Evolutionary conservation across 2,329 filamentous ascomycete species (phyloP), one percentile per base, ranked within the genome.

Genomic region (Penicillium hesseltinei): DNA sequence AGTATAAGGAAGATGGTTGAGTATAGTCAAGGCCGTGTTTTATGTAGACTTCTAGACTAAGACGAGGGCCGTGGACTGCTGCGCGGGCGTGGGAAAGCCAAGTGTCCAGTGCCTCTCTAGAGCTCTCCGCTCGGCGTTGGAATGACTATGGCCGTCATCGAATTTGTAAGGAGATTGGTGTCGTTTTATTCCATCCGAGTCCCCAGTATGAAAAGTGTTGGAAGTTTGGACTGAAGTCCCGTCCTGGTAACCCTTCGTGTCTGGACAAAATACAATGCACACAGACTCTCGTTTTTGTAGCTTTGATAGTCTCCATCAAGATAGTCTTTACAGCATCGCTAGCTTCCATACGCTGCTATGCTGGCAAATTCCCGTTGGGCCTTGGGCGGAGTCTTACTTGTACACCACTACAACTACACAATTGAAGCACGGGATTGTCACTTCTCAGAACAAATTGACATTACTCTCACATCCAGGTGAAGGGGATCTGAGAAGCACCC

Each of bases 1-100:
- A 96, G 88, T 43, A 5, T 86, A 29, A 93, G 79, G 67, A 94
- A 89, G 2, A 84, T 74, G 0, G 90, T 93, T n/a, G 88, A 71
- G 39, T 91, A 84, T 13, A 13, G 39, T 40, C 6, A 23, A 23
- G 10, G 19, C 17, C 9, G 9, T 40, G 19, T 21, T 21, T 40
- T 40, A 40, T 21, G 4, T 40, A 13, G 11, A 13, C 19, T 4
- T 21, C 2, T 40, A 13, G 11, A 13, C 19, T 4, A 23, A 21
- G 19, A 13, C 3, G 11, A 23, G 0, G 11, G 19, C 10, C 10
- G 5, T 40, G 10, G 19, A 19, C 11, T 39, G 13, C 2, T 11
- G 3, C n/a, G 7, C 10, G 1, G 36, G 10, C 9, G 21, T 23
- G 11, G 2, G 40, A 40, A 40, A 15, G 2, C 5, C 8, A 11